These are phyloP conservation scores for Pythium rishiriense DNA, from an alignment of 352 stramenopile species.

Conservation along the genomic window DNA sequence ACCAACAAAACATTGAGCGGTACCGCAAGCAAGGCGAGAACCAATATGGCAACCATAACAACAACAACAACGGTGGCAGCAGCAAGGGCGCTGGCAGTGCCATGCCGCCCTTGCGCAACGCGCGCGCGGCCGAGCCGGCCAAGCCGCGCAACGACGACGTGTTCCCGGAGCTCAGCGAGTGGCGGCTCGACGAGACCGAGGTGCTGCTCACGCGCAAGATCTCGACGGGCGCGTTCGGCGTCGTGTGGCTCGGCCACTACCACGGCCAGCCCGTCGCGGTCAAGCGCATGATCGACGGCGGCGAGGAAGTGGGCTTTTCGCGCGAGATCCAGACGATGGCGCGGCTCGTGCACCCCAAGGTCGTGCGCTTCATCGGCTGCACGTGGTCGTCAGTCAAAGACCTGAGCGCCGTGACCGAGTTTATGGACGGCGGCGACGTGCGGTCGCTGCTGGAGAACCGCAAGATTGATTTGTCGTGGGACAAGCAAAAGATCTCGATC, in stretches of 20 bases:
- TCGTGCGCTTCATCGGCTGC: conserved; percentile 85
- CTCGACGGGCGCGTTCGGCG: conserved; percentile 77
- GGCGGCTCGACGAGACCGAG: conserved; percentile 81
- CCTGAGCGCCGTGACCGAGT: conserved; percentile 78
- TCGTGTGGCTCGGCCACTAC: conserved; percentile 87
- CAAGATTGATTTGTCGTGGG: conserved; percentile 82
- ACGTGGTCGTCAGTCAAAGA: conserved; percentile 83
- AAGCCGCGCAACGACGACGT: conserved; percentile 49
- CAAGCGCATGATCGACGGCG: conserved; percentile 86
- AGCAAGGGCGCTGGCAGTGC: neutral
- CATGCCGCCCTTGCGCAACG: conserved; percentile 5
- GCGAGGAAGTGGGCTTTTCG: conserved; percentile 77
- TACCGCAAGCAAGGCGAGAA: neutral
- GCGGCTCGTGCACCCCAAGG: conserved; percentile 74
- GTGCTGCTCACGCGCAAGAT: conserved; percentile 83
- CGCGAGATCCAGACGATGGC: conserved; percentile 87
- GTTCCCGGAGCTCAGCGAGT: conserved; percentile 72
- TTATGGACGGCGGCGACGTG: conserved; percentile 86
- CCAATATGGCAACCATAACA: conserved; percentile 28
- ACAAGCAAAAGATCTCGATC: conserved; percentile 83
- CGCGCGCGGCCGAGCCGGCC: conserved; percentile 5
- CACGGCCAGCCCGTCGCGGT: conserved; percentile 83
- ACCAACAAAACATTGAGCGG: conserved; percentile 7
- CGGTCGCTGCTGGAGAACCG: conserved; percentile 78
- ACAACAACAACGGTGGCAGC: conserved; percentile 15